Evolutionary conservation across 2,329 filamentous ascomycete species (phyloP).

Genomic region (Ceratocystis albifundus): DNA sequence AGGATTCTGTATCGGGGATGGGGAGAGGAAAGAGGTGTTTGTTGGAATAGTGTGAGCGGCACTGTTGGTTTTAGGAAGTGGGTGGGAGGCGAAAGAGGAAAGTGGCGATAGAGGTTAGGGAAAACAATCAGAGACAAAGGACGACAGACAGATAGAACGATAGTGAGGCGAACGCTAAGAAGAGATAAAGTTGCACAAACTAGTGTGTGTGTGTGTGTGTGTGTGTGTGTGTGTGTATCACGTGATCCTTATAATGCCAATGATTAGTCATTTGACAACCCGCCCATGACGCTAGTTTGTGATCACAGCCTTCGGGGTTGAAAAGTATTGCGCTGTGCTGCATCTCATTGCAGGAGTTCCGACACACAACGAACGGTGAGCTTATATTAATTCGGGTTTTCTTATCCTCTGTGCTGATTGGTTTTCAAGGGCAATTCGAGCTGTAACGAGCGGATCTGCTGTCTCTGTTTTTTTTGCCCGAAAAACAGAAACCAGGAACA

Average conservation of each 20-base stretch:
- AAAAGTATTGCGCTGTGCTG: neutral
- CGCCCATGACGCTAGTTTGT: neutral
- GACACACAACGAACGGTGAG: too few relatives aligned
- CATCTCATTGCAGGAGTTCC: neutral
- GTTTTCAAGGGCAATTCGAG: too few relatives aligned
- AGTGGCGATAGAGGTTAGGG: neutral
- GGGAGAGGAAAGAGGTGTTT: neutral
- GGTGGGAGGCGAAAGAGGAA: neutral
- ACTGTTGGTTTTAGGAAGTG: neutral
- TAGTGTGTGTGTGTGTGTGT: neutral
- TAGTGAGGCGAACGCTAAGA: neutral
- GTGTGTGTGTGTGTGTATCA: neutral
- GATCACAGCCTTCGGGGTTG: neutral
- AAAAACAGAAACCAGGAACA: neutral
- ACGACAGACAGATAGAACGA: neutral
- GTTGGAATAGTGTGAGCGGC: neutral
- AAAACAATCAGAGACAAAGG: too few relatives aligned
- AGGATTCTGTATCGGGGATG: neutral
- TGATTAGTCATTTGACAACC: neutral
- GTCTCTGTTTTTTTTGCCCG: too few relatives aligned
- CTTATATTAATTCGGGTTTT: too few relatives aligned
- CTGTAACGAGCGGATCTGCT: too few relatives aligned
- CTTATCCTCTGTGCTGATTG: too few relatives aligned
- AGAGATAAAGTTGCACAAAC: constrained; percentile 10
- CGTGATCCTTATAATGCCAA: neutral